A percentile compares a stretch with the other conserved stretches of the same genome.
These are phyloP conservation scores for Aquilaria sinensis DNA, from an alignment of 345 rosid genomes.

Conservation along the genomic window DNA sequence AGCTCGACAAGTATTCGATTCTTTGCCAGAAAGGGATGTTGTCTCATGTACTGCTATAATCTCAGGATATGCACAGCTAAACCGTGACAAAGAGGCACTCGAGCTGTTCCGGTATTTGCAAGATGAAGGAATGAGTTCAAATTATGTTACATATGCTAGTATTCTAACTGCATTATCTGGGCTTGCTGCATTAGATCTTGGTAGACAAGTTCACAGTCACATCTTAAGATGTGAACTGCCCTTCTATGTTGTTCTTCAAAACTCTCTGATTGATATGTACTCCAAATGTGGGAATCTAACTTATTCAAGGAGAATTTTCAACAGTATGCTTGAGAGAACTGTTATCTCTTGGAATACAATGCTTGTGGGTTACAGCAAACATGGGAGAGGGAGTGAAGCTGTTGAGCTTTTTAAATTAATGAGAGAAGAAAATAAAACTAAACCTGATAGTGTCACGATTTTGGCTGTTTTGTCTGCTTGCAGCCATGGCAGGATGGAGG, in stretches of 20 bases:
- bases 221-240: constrained; percentile 57
- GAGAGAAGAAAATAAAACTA: constrained; percentile 57
- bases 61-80: constrained; percentile 84
- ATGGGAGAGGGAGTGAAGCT: constrained; percentile 67
- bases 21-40: constrained; percentile 84
- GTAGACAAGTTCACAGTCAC: constrained; percentile 81
- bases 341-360: constrained; percentile 78
- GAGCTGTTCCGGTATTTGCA: constrained; percentile 54
- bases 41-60: constrained; percentile 91
- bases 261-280: constrained; percentile 87
- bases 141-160: constrained; percentile 83
- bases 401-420: constrained; percentile 58
- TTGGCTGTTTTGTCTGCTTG: constrained; percentile 85
- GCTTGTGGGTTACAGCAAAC: constrained; percentile 83
- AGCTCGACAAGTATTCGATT: constrained; percentile 66
- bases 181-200: constrained; percentile 73
- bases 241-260: constrained; percentile 59
- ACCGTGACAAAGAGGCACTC: constrained; percentile 75
- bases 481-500: constrained; percentile 88
- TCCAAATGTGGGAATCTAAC: constrained; percentile 78
- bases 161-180: constrained; percentile 73
- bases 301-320: constrained; percentile 57
- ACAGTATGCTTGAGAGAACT: constrained; percentile 68
- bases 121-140: constrained; percentile 69
- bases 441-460: constrained; percentile 64